Base-by-base conservation (phyloP, 805 yeast genomes). In the Saturnispora serradocipensis region DNA sequence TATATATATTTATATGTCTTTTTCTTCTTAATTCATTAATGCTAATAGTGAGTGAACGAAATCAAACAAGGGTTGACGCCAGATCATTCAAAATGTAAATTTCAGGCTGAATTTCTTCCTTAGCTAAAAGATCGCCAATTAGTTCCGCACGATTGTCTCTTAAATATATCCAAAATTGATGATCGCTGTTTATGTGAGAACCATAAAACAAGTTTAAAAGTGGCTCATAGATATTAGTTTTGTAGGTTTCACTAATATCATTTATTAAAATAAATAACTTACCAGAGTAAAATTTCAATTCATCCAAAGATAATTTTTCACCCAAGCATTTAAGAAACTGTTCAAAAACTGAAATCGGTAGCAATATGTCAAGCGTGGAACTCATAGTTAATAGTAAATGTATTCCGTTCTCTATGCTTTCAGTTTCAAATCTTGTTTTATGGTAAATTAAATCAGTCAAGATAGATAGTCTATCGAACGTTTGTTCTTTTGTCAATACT, bases 381-480 rank as follows among this genome's bases (percentile, higher is more conserved):
- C 42, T 25, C 36, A 49, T 35, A 13, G 32, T 34, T 8, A 49
- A 49, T 9, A 49, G 9, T 35, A 16, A 22, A 15, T 34, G 20
- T 9, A 49, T 7, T 5, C 46, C 46, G 11, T 22, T n/a, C 35
- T 48, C 51, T 9, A 49, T 15, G 35, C 28, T 49, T 16, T 22
- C n/a, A 8, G 30, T 16, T 10, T 43, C 20, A 25, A 49, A 49
- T 20, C 18, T 46, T 3, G 51, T 43, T 22, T 48, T 38, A 6
- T 25, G 22, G 3, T 48, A 25, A 47, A 57, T 42, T 10, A 57
- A 35, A 43, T 57, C 59, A 30, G 42, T 28, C 2, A 56, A 10
- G 15, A 57, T 53, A 18, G 53, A 48, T 13, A 57, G 49, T 48
- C 53, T 53, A 46, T 57, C 53, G 35, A 53, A 50, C 49, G 51